Evolutionary conservation across 1,284 basidiomycete species (phyloP).

Genomic region (Rhodotorula sp.): DNA sequence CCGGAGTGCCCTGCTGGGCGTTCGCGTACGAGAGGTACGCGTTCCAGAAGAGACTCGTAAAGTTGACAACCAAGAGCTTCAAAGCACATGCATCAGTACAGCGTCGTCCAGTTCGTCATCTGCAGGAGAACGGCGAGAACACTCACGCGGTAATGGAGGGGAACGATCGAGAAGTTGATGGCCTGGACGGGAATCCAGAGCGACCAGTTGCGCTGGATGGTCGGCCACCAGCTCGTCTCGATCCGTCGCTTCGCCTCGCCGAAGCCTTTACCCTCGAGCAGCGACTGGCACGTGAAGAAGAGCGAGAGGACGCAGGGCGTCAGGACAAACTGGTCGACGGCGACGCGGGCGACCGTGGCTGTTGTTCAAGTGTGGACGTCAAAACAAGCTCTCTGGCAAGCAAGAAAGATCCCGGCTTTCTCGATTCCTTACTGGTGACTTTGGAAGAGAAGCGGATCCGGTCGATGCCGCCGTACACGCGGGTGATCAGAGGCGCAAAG

Average conservation of each 20-base stretch:
- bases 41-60: constrained; percentile 9
- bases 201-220: constrained; percentile 54
- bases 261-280: constrained; percentile 66
- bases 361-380: neutral
- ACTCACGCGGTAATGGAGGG: constrained; percentile 74
- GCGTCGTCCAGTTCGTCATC: constrained; percentile 63
- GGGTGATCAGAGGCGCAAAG: constrained; percentile 38
- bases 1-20: constrained; percentile 11
- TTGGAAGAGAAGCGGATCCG: constrained; percentile 33
- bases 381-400: neutral
- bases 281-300: constrained; percentile 72
- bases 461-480: constrained; percentile 41
- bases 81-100: neutral
- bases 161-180: constrained; percentile 76
- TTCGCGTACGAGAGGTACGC: constrained; percentile 41
- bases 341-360: constrained; percentile 57
- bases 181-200: constrained; percentile 13
- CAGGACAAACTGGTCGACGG: constrained; percentile 69
- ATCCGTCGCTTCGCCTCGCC: constrained; percentile 61
- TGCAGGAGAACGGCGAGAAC: constrained; percentile 74
- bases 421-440: neutral
- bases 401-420: too few species aligned
- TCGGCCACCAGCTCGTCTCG: constrained; percentile 63
- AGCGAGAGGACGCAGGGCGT: constrained; percentile 66
- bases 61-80: neutral